These are phyloP conservation scores for Babesia ovis DNA, from an alignment of 169 alveolate genomes.

Conservation along the genomic window DNA sequence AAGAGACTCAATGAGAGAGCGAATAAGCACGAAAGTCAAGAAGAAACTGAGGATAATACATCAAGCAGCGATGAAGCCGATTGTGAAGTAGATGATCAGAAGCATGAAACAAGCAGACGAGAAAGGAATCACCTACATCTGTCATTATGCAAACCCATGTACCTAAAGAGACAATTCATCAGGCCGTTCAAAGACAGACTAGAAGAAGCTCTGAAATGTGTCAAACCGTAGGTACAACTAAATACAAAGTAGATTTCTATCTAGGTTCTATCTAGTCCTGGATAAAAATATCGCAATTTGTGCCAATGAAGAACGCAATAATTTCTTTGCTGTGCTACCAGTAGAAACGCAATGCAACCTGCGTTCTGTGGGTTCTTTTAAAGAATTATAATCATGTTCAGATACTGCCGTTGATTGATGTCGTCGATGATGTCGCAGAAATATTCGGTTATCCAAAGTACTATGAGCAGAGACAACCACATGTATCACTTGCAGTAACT, in stretches of 20 bases:
- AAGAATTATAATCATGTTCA: not conserved
- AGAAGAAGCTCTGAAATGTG: constrained; percentile 1
- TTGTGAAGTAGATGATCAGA: not conserved
- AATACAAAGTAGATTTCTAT: too few species aligned
- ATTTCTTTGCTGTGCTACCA: constrained; percentile 59
- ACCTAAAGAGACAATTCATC: constrained; percentile 61
- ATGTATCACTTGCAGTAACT: constrained; percentile 62
- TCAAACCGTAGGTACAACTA: constrained; percentile 42
- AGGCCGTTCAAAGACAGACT: constrained; percentile 51
- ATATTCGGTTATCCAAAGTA: constrained; percentile 55
- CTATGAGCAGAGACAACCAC: constrained; percentile 63
- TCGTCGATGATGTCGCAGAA: constrained; percentile 54
- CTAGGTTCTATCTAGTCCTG: constrained; percentile 54
- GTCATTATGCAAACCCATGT: constrained; percentile 62
- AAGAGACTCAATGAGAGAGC: constrained; percentile 23
- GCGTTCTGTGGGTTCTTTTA: constrained; percentile 16
- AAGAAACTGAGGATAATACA: not conserved
- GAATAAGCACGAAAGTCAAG: not conserved
- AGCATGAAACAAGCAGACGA: not conserved
- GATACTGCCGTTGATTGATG: constrained; percentile 59
- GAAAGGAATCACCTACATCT: constrained; percentile 27
- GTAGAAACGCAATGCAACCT: constrained; percentile 46
- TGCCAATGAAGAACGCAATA: constrained; percentile 45
- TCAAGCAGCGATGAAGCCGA: constrained; percentile 34
- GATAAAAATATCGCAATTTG: constrained; percentile 49